phyloP scores from a whole-genome alignment of 202 grass and related monocot genomes.

The Musa balbisiana region DNA sequence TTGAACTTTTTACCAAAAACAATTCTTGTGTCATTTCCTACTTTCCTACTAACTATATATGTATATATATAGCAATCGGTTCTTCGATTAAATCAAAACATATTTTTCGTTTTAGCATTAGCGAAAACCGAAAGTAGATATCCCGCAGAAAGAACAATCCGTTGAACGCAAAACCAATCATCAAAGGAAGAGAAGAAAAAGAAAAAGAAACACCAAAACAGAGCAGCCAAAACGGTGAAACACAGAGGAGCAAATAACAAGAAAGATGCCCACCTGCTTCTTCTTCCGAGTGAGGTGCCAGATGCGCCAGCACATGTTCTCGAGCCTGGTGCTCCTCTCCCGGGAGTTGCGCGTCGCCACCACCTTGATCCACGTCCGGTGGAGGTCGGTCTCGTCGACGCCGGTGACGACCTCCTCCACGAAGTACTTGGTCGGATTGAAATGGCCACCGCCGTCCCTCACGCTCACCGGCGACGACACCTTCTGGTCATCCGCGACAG shows the following conservation, averaged over 20 bases:
- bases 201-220: no score
- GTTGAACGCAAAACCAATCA: no score
- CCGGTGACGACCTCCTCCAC: constrained; percentile 95
- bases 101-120: no score
- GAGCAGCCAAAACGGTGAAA: not conserved
- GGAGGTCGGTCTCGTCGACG: constrained; percentile 90
- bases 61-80: no score
- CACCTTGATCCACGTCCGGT: constrained; percentile 97
- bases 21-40: no score
- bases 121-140: no score
- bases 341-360: constrained; percentile 83
- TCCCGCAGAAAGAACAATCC: no score
- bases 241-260: not conserved
- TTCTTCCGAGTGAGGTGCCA: constrained; percentile 97
- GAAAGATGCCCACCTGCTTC: constrained; percentile 49
- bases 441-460: constrained; percentile 32
- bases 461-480: not conserved
- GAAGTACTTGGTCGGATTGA: constrained; percentile 97
- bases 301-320: constrained; percentile 99
- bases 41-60: no score
- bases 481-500: constrained; percentile 15
- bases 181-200: not conserved
- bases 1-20: no score
- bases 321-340: constrained; percentile 64
- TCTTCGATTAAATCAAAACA: no score